A percentile compares a stretch with the other conserved stretches of the same genome.
Conservation (phyloP, 2,329 filamentous ascomycete species). For the Paraphoma chrysanthemicola region DNA sequence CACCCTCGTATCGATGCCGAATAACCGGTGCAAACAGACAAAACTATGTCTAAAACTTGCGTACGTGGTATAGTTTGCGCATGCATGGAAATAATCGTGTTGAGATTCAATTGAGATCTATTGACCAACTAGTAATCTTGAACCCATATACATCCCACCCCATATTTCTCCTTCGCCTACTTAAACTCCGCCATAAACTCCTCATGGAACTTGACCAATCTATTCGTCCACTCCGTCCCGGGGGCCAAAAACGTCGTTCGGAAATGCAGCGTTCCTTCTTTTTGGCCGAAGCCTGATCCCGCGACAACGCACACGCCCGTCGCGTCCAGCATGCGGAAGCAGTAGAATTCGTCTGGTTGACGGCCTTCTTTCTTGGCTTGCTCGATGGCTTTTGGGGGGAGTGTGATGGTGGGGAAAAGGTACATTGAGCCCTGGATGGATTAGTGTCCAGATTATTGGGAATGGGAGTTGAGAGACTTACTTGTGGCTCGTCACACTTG, state of each 20-base stretch:
- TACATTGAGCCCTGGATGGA: conserved; percentile 85
- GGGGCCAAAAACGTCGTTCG: conserved; percentile 96
- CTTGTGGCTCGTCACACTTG: conserved; percentile 81
- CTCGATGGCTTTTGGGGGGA: conserved; percentile 77
- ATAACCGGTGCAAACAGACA: too few species aligned
- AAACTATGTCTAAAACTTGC: too few species aligned
- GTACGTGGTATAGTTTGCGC: too few species aligned
- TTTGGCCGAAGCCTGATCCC: conserved; percentile 92
- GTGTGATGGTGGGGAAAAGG: conserved; percentile 91
- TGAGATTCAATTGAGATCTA: too few species aligned
- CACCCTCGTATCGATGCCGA: too few species aligned
- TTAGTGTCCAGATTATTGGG: conserved; percentile 1
- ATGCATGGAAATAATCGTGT: too few species aligned
- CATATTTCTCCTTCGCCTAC: conserved; percentile 8
- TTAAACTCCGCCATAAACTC: conserved; percentile 86
- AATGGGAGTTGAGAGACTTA: conserved; percentile 45
- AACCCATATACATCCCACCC: not conserved
- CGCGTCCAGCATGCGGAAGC: conserved; percentile 85
- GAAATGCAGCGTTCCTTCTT: conserved; percentile 89
- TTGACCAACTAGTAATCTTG: too few species aligned
- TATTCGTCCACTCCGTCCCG: conserved; percentile 90
- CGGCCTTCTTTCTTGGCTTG: conserved; percentile 77
- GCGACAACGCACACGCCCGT: conserved; percentile 95
- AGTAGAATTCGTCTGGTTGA: conserved; percentile 91
- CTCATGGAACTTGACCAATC: conserved; percentile 88